Percentiles rank a stretch among this genome's conserved stretches.
phyloP scores from a whole-genome alignment of 139 green algal genomes.

The Pseudopediastrum boryanum region DNA sequence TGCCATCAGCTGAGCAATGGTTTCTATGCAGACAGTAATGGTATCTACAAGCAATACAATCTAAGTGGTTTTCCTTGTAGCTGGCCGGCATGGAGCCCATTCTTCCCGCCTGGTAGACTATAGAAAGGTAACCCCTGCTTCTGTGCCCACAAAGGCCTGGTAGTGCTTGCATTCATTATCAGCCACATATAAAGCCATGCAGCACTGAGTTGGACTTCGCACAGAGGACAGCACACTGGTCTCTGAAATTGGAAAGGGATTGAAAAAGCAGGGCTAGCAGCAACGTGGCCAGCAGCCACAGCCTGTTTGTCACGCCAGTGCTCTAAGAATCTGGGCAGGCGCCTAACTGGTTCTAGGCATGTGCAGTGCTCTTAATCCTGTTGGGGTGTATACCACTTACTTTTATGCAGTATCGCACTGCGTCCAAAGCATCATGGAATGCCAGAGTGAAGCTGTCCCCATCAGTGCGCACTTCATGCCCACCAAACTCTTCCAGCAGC shows the following conservation, averaged over 20 bases:
- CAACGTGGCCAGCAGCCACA: not conserved
- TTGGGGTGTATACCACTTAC: constrained; percentile 17
- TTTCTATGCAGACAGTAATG: not conserved
- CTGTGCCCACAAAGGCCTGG: no score
- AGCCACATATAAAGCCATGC: no score
- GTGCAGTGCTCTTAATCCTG: not conserved
- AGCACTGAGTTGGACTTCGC: no score
- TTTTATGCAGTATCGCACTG: constrained; percentile 56
- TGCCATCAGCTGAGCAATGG: not conserved
- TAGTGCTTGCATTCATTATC: no score
- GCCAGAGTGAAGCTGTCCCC: constrained; percentile 57
- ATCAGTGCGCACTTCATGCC: constrained; percentile 64
- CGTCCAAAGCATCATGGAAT: constrained; percentile 62
- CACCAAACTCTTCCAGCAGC: constrained; percentile 53
- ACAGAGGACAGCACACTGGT: no score
- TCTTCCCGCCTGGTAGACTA: no score
- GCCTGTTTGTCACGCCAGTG: not conserved
- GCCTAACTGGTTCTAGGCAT: not conserved
- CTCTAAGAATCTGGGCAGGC: not conserved
- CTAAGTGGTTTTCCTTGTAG: not conserved
- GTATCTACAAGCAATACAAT: not conserved
- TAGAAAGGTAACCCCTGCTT: no score
- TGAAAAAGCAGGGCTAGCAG: not conserved
- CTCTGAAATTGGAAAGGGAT: not conserved
- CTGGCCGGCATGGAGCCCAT: not conserved